Evolutionary conservation across 2,329 filamentous ascomycete genomes (phyloP), one percentile per base, ranked within the genome.

Genomic region (Colletotrichum endophyticum): DNA sequence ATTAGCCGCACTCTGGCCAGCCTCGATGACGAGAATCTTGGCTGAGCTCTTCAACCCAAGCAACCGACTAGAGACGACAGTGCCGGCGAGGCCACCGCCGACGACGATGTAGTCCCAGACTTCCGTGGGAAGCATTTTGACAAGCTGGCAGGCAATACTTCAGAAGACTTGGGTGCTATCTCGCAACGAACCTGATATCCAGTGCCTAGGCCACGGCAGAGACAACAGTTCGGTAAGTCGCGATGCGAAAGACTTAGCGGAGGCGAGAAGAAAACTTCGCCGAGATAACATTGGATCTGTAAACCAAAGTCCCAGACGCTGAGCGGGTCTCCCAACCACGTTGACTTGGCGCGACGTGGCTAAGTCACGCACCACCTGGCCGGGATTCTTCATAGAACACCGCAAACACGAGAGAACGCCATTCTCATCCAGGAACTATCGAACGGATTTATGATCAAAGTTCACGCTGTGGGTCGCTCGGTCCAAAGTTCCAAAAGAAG

Each of bases 21-120:
- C 86, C 79, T 87, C 86, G 39, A 87, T 79, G n/a, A 87, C 78
- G 44, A 86, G 75, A 7, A 87, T 84, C 0, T 80, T 84, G 9
- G 78, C 79, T 9, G 77, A 78, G 30, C 81, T 80, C 2, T 72
- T 73, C 19, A 75, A 71, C 39, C 75, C 36, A 19, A 64, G 72
- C 19, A 87, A 80, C 9, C 85, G 80, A 70, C 82, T 84, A 6
- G 85, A 83, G 9, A 85, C 73, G 19, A 86, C 83, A 11, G 82
- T 82, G 34, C 85, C 85, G 8, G 82, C 80, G 2, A 85, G 81
- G 27, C 85, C 85, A 13, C 83, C 85, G 3, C 85, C 85, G 13
- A 86, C 81, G 25, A 87, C 79, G 13, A 87, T 84, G 70, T 83
- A 84, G 75, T 87, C 84, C 70, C 70, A 73, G 8, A 73, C n/a